Evolutionary conservation across 179 eudicot species (phyloP).

Genomic region (Carnegiea gigantea): DNA sequence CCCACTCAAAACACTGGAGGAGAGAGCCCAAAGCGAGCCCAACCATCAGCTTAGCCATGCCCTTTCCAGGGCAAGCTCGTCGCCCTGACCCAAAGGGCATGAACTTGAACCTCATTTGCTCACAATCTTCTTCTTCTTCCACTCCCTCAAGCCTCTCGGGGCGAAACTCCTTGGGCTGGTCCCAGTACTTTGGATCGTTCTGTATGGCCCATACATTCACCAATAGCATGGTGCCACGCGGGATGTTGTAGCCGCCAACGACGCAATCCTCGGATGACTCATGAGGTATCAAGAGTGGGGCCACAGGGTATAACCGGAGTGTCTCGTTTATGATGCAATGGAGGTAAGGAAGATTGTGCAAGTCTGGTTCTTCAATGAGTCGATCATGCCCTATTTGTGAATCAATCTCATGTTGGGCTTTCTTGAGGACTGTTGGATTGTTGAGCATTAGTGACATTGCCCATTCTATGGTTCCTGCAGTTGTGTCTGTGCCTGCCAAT

Average conservation of each 20-base stretch:
- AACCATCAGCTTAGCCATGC: slow-evolving; percentile 27
- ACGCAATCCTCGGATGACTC: slow-evolving; percentile 26
- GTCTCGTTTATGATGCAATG: slow-evolving; percentile 34
- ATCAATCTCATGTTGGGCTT: slow-evolving; percentile 32
- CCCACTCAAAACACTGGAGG: slow-evolving; percentile 32
- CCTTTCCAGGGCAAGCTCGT: slow-evolving; percentile 33
- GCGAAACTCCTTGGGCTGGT: slow-evolving; percentile 23
- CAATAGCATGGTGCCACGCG: slow-evolving; percentile 33
- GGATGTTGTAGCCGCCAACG: slow-evolving; percentile 26
- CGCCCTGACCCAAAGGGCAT: slow-evolving; percentile 37
- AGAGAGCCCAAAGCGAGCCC: slow-evolving; percentile 29
- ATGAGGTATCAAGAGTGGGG: slow-evolving; percentile 33
- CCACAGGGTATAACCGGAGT: slow-evolving; percentile 32
- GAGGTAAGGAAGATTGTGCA: slow-evolving; percentile 25
- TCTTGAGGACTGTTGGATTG: slow-evolving; percentile 23
- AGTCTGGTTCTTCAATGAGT: slow-evolving; percentile 31
- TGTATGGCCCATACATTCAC: slow-evolving; percentile 38
- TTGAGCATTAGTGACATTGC: slow-evolving; percentile 33
- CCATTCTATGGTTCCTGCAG: slow-evolving; percentile 37
- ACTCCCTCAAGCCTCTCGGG: slow-evolving; percentile 33
- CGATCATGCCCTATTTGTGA: slow-evolving; percentile 21
- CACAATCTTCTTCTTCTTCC: slow-evolving; percentile 17
- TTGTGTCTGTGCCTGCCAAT: slow-evolving; percentile 34
- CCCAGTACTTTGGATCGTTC: slow-evolving; percentile 28
- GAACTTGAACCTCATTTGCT: slow-evolving; percentile 28